Evolutionary conservation across 1,139 yeast genomes (phyloP), one percentile per base, ranked within the genome.

Genomic region (Meyerozyma athensensis): DNA sequence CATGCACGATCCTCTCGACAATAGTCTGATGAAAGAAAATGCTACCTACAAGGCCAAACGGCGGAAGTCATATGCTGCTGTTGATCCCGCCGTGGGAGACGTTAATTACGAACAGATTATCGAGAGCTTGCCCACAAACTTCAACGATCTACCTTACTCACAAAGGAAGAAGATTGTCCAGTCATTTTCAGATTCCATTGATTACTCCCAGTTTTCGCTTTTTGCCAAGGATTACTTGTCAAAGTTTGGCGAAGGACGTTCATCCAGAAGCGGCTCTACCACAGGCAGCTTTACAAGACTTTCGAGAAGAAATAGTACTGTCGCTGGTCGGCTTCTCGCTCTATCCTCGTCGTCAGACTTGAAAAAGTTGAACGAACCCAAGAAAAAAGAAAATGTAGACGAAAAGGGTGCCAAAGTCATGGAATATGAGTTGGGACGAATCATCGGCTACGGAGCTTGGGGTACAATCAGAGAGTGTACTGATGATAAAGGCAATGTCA

Each of bases 381-480:
- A 36, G 20, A 47, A 50, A 26, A 68, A 68, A 39, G 46, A 44
- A 14, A 67, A 70, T 46, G 67, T 67, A 1, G 84, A 80, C 49
- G 85, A 79, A 44, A 70, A 72, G 43, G 90, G 87, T 0, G 79
- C 82, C 5, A 50, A 68, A 8, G 74, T 83, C 0, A 51, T 81
- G 65, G 77, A 72, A 8, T 78, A 81, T 60, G 74, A 65, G 30
- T 54, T 84, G 30, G 96, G 95, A 0, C 79, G 78, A 47, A 74
- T 83, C n/a, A 81, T 89, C 45, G 96, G 96, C 1, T 78, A 77
- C 53, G 97, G 97, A 7, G 95, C 96, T 0, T 89, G 94, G 84
- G 95, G 96, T 3, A 76, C 84, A 23, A 84, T 90, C n/a, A 66
- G 95, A 43, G 94, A 85, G 55, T 86, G 94, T 44, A 53, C 51